Conservation (phyloP, 352 stramenopile species). For the Phytophthora sp. region DNA sequence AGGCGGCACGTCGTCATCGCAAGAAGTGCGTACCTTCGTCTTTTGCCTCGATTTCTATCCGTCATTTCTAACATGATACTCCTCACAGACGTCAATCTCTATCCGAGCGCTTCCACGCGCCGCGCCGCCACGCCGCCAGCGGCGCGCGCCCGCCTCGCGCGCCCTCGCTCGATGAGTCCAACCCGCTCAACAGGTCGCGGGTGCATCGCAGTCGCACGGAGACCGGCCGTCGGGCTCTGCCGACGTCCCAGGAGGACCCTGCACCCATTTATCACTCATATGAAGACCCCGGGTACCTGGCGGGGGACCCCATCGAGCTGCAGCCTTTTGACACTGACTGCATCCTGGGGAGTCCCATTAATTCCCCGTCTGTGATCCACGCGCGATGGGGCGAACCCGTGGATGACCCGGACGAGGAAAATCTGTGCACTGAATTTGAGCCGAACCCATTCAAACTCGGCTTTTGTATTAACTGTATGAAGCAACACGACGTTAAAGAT, state of each 20-base stretch:
- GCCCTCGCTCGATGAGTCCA: slow-evolving; percentile 31
- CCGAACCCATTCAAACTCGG: slow-evolving; percentile 88
- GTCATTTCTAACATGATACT: slow-evolving; percentile 19
- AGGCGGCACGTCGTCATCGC: slow-evolving; percentile 40
- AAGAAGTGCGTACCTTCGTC: slow-evolving; percentile 53
- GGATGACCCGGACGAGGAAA: slow-evolving; percentile 84
- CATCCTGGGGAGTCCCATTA: slow-evolving; percentile 76
- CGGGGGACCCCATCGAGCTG: slow-evolving; percentile 53
- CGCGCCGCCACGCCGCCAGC: slow-evolving; percentile 13
- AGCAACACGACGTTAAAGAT: slow-evolving; percentile 85
- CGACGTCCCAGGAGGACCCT: slow-evolving; percentile 40
- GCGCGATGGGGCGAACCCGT: slow-evolving; percentile 85
- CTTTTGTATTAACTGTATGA: slow-evolving; percentile 91
- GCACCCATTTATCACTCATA: slow-evolving; percentile 75
- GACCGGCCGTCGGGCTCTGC: slow-evolving; percentile 25
- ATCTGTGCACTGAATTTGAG: slow-evolving; percentile 78
- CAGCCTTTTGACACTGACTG: slow-evolving; percentile 79
- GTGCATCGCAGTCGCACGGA: slow-evolving; percentile 43
- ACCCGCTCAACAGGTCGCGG: slow-evolving; percentile 31
- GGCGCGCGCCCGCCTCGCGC: slow-evolving; percentile 21
- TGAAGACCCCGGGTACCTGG: slow-evolving; percentile 78
- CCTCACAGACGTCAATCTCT: slow-evolving; percentile 37
- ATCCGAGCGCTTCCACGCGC: slow-evolving; percentile 41
- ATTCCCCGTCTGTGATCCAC: slow-evolving; percentile 84
- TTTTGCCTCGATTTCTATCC: not conserved